Evolutionary conservation across 1,284 basidiomycete species (phyloP), one percentile per base, ranked within the genome.

Genomic region (Xanthoconium separans): DNA sequence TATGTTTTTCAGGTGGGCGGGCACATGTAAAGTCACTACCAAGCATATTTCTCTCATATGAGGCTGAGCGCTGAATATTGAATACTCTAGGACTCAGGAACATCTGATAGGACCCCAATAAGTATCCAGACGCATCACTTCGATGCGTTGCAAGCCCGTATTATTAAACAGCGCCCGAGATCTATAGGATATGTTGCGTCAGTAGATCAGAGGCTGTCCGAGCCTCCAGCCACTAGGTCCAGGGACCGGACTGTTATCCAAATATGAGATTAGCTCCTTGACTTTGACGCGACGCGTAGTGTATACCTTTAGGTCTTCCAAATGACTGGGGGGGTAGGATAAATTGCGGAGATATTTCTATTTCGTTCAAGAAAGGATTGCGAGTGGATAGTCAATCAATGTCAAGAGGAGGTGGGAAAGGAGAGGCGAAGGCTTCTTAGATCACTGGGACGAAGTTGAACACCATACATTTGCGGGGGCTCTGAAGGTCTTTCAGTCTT

Each of bases 261-360:
- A 34, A 46, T 52, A 69, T 47, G 54, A 44, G 55, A 61, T n/a
- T 49, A 58, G 70, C 44, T 77, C 75, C 50, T 76, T 73, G 4
- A 82, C 78, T 47, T 75, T 77, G 42, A 87, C 83, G 7, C 84
- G 78, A 15, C 79, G 78, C 0, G 84, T 85, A 13, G 81, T 84
- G 50, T 81, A 74, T 3, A 87, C 61, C 24, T 81, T 79, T 1
- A 78, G 76, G 12, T 75, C 72, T 60, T 84, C 81, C 50, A 75
- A 73, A n/a, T 71, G 70, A 46, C 75, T 76, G 6, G 61, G 61
- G 20, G 71, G 70, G 39, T 73, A 71, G 6, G 76, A 76, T 2
- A 70, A 4, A 44, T 57, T 70, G 33, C 53, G 67, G 16, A 70
- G 13, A 11, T 70, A 69, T 41, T 72, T 72, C 51, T 71, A 68